These are phyloP conservation scores for Cydonia oblonga DNA, from an alignment of 331 rosid species.

Conservation along the genomic window DNA sequence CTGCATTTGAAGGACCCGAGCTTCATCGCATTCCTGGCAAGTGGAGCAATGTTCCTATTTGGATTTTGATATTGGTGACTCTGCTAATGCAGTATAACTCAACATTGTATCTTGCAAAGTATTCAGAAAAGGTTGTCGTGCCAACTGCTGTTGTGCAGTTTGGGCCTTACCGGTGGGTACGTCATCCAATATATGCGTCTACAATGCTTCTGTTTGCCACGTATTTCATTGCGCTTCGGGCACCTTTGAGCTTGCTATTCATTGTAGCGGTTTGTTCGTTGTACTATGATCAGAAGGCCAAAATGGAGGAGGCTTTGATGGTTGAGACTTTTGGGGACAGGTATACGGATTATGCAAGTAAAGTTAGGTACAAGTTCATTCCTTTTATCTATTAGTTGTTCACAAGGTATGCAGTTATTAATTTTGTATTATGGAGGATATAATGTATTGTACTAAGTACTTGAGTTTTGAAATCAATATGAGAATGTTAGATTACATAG, in stretches of 20 bases:
- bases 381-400: slow-evolving; percentile 63
- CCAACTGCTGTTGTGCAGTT: slow-evolving; percentile 83
- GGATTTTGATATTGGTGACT: slow-evolving; percentile 52
- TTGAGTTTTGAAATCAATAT: slow-evolving; percentile 7
- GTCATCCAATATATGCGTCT: slow-evolving; percentile 84
- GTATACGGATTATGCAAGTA: slow-evolving; percentile 61
- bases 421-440: slow-evolving; percentile 6
- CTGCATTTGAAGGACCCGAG: too few species aligned
- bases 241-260: slow-evolving; percentile 69
- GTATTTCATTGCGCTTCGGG: slow-evolving; percentile 58
- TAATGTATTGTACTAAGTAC: background rate
- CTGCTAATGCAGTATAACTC: slow-evolving; percentile 72
- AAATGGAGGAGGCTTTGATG: slow-evolving; percentile 83
- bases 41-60: slow-evolving; percentile 60
- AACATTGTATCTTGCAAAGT: slow-evolving; percentile 74
- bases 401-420: background rate
- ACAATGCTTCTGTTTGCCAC: slow-evolving; percentile 65
- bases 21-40: slow-evolving; percentile 36
- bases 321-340: slow-evolving; percentile 66
- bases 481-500: slow-evolving; percentile 2
- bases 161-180: slow-evolving; percentile 94
- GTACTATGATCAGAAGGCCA: slow-evolving; percentile 80
- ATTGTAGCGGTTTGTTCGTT: slow-evolving; percentile 52
- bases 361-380: slow-evolving; percentile 69
- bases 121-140: slow-evolving; percentile 86